A percentile compares a stretch with the other conserved stretches of the same genome.
phyloP scores from a whole-genome alignment of 257 asterid genomes.

The Fraxinus cuspidata region DNA sequence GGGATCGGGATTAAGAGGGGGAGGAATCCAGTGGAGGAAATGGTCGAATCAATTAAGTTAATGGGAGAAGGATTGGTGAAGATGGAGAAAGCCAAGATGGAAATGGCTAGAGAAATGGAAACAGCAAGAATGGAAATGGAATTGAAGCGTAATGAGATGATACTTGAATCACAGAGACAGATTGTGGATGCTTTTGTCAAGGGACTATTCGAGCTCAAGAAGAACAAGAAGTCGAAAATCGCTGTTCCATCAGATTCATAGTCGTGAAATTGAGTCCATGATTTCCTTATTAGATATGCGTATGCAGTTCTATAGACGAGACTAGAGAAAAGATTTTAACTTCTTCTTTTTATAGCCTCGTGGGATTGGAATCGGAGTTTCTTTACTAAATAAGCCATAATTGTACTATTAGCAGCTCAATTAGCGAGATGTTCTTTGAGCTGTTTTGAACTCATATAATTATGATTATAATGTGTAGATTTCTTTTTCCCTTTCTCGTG shows the following conservation, averaged over 20 bases:
- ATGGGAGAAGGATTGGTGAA: constrained; percentile 85
- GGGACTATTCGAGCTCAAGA: constrained; percentile 68
- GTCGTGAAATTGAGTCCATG: not conserved
- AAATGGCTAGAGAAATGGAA: constrained; percentile 85
- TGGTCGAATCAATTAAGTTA: constrained; percentile 61
- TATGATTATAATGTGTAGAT: not conserved
- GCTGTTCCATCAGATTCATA: constrained; percentile 37
- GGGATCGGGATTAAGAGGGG: constrained; percentile 50
- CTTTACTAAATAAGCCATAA: not conserved
- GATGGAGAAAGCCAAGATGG: constrained; percentile 90
- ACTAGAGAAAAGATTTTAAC: not conserved
- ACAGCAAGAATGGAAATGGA: constrained; percentile 88
- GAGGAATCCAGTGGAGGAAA: constrained; percentile 60
- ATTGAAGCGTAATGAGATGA: constrained; percentile 76
- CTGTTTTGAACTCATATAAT: not conserved
- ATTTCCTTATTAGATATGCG: not conserved
- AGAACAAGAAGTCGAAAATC: constrained; percentile 48
- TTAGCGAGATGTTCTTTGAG: not conserved
- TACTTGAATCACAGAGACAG: constrained; percentile 81
- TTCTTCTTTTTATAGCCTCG: not conserved
- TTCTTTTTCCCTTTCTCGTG: not conserved
- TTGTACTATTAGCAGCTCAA: not conserved
- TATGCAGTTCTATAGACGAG: not conserved
- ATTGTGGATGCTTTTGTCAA: constrained; percentile 78
- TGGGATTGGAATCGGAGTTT: not conserved